Base-by-base conservation (phyloP, 2,329 filamentous ascomycete genomes). In the Exutisphaerella laricina region DNA sequence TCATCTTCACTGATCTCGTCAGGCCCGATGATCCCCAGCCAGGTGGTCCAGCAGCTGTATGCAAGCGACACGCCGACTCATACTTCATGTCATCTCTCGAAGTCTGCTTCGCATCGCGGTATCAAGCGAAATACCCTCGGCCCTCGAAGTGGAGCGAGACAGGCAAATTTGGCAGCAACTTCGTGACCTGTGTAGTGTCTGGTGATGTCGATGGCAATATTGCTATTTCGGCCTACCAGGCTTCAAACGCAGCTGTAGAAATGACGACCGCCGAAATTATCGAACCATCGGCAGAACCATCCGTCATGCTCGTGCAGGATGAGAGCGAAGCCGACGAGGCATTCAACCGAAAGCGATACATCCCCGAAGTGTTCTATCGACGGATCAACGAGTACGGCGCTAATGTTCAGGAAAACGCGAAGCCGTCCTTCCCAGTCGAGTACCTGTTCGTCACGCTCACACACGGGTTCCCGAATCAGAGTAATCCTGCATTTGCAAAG, bases 61-160 rank as follows among this genome's bases (percentile, higher is more conserved):
- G 92, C 78, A 97, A 95, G 67, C 82, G 92, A 46, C 92, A 98
- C 63, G 83, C 88, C 41, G 90, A 97, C 65, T 96, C 90, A 0
- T 95, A 94, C 68, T 97, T 84, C 63, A 77, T 98, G 8, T 89
- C 89, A 0, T 96, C 92, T 1, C 78, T 94, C 9, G 92, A 98
- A 66, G 84, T 97, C 48, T 81, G 80, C 51, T 97, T 96, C 65
- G 85, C 89, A 1, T 83, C 92, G 14, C 80, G 88, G 35, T 75
- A 94, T 48, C 92, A 98, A 67, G 87, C 88, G 5, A 82, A 85
- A 58, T 79, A 95, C 56, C 89, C 90, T 1, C 90, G 94, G 57
- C 74, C 88, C 13, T 92, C 87, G 6, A 97, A 96, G 65, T 98
- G 92, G 90, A 95, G 90, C 63, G 89, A 96, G 58, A 94, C 86